Evolutionary conservation across 768 basidiomycete species (phyloP), one percentile per base, ranked within the genome.

Genomic region (Lanmaoa pseudosensibilis): DNA sequence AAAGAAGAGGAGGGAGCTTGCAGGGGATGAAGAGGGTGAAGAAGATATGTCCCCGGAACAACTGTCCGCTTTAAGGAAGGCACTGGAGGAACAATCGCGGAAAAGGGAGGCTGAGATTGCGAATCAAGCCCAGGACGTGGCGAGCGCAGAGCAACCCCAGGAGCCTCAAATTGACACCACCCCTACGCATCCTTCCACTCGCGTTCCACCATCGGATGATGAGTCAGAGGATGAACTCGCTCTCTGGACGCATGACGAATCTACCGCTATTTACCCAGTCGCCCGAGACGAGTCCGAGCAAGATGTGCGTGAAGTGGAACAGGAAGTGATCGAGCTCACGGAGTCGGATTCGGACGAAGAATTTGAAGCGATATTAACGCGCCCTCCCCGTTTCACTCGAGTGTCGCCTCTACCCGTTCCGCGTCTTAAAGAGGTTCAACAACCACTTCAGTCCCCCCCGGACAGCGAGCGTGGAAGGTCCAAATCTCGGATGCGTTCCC

Each of bases 151-250:
- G 30, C 50, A 21, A 5, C 30, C 46, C 43, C 41, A 0, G 18
- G 62, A 53, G 32, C n/a, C 0, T n/a, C 58, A 58, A 18, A 60
- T 32, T 18, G 60, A 67, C 9, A 18, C 48, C n/a, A 60, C 68
- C 37, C 65, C 62, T 40, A 65, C 50, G 27, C 65, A 53, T 34
- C 46, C 40, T 45, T 50, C 62, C 23, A 33, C 52, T 41, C 43
- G 45, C 27, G 46, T 15, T 16, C 43, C 25, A 33, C 59, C 50
- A 3, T 55, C 60, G 4, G 66, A 76, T 9, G 62, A 67, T 25
- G 72, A 74, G 25, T 77, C 80, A n/a, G 81, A 81, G 19, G 82
- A 83, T 54, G 82, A 83, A 61, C 71, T 81, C 9, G 75, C 64
- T 11, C 58, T 64, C 43, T 80, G 78, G 77, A 67, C 74, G 25